A percentile compares a stretch with the other conserved stretches of the same genome.
These are phyloP conservation scores for Metschnikowia cerradonensis DNA, from an alignment of 805 yeast genomes.

Conservation along the genomic window DNA sequence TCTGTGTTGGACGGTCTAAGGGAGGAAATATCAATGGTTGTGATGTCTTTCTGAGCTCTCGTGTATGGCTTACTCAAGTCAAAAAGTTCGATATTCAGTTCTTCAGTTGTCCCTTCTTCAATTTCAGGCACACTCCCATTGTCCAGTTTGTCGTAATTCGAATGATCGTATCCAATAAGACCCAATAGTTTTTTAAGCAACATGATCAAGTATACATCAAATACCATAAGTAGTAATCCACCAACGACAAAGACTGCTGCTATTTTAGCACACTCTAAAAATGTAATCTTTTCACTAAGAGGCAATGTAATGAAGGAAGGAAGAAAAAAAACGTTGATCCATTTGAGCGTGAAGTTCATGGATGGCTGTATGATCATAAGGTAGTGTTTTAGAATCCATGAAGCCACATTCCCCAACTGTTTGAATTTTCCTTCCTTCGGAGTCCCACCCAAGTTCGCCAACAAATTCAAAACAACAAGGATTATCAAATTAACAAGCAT, in stretches of 20 bases:
- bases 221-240: slow-evolving; percentile 46
- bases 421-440: not conserved
- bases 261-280: slow-evolving; percentile 65
- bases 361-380: slow-evolving; percentile 50
- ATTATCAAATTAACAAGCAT: slow-evolving; percentile 56
- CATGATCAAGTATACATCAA: slow-evolving; percentile 38
- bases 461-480: slow-evolving; percentile 35
- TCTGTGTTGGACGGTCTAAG: slow-evolving; percentile 5
- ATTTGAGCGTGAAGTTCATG: slow-evolving; percentile 61
- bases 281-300: slow-evolving; percentile 58
- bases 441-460: slow-evolving; percentile 6
- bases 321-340: slow-evolving; percentile 77
- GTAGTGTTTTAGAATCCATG: slow-evolving; percentile 28
- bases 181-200: slow-evolving; percentile 18
- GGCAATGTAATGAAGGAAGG: slow-evolving; percentile 76
- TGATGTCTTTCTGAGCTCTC: slow-evolving; percentile 29
- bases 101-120: slow-evolving; percentile 13
- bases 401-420: slow-evolving; percentile 6
- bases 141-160: slow-evolving; percentile 8
- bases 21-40: slow-evolving; percentile 32
- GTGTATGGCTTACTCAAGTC: slow-evolving; percentile 8
- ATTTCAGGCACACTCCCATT: slow-evolving; percentile 8
- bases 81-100: slow-evolving; percentile 11
- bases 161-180: slow-evolving; percentile 8
- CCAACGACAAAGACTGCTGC: slow-evolving; percentile 73